Evolutionary conservation across 2,329 filamentous ascomycete species (phyloP), one percentile per base, ranked within the genome.

Genomic region (Gnomoniopsis sp.): DNA sequence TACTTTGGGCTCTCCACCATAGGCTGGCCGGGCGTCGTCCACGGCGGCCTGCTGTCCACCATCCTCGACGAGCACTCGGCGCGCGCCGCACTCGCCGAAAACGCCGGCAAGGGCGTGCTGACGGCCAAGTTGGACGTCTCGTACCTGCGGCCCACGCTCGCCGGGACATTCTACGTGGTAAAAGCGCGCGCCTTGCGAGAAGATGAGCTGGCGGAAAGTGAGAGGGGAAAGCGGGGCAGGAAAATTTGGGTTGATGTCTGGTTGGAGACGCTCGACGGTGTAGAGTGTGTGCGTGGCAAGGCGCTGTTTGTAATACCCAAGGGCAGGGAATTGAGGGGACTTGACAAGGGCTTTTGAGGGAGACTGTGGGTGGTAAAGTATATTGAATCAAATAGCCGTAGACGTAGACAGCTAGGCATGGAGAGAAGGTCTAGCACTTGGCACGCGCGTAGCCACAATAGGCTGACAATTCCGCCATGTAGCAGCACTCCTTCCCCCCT

Each of bases 11-110:
- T 77, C n/a, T 82, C 77, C 1, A 68, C 88, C 21, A 77, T 80
- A 50, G 89, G 90, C 3, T 93, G 88, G 87, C 89, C 89, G 1
- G 81, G 82, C 14, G 77, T 89, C 44, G 84, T 86, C 53, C 89
- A 93, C 73, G 89, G 89, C 57, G 89, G 89, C 15, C 77, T 81
- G 7, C 78, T 89, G 51, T 87, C 86, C 8, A 91, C 86, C 0
- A 71, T 90, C 3, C 72, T 92, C 41, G 84, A 90, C 69, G 89
- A 92, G 75, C 82, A 80, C 53, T 77, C 90, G 62, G 85, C 85
- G n/a, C 78, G 87, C 47, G 86, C 84, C 61, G 84, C 83, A 12
- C 74, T 85, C 57, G 69, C 72, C 49, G 68, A 70, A 34, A 80
- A 79, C 36, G 80, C 83, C 66, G 30, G 41, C n/a, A 21, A 21